A percentile compares a stretch with the other conserved stretches of the same genome.
phyloP scores from a whole-genome alignment of 1,139 yeast genomes.

The Nakaseomyces sp. region DNA sequence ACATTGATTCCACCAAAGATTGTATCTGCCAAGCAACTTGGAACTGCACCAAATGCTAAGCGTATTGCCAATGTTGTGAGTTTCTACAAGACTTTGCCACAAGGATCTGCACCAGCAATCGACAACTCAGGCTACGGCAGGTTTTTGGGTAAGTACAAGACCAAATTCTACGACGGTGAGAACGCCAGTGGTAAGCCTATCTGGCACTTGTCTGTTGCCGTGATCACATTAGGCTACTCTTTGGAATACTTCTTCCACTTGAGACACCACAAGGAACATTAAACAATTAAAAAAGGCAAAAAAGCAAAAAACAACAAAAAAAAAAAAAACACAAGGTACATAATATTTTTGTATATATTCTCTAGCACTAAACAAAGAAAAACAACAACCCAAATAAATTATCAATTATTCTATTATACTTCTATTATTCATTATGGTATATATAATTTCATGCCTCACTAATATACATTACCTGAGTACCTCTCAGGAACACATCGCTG shows the following conservation, averaged over 20 bases:
- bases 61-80: constrained; percentile 92
- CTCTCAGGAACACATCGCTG: constrained; percentile 89
- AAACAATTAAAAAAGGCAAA: not conserved
- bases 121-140: constrained; percentile 53
- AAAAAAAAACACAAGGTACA: not conserved
- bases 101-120: constrained; percentile 70
- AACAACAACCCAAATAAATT: not conserved
- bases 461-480: constrained; percentile 71
- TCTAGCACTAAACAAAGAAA: not conserved
- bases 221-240: constrained; percentile 76
- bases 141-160: constrained; percentile 59
- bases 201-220: constrained; percentile 63
- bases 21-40: constrained; percentile 92
- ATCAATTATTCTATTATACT: not conserved
- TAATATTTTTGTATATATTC: constrained; percentile 7
- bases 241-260: constrained; percentile 89
- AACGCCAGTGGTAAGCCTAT: constrained; percentile 77
- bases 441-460: constrained; percentile 23
- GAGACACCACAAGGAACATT: constrained; percentile 43
- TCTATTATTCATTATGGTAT: too few species aligned
- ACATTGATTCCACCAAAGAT: constrained; percentile 98
- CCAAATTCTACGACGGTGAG: constrained; percentile 69
- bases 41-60: constrained; percentile 92
- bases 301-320: not conserved
- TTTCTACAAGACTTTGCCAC: constrained; percentile 93